A percentile compares a stretch with the other conserved stretches of the same genome.
phyloP scores from a whole-genome alignment of 2,329 filamentous ascomycete species.

The Rhynchosporium secalis region DNA sequence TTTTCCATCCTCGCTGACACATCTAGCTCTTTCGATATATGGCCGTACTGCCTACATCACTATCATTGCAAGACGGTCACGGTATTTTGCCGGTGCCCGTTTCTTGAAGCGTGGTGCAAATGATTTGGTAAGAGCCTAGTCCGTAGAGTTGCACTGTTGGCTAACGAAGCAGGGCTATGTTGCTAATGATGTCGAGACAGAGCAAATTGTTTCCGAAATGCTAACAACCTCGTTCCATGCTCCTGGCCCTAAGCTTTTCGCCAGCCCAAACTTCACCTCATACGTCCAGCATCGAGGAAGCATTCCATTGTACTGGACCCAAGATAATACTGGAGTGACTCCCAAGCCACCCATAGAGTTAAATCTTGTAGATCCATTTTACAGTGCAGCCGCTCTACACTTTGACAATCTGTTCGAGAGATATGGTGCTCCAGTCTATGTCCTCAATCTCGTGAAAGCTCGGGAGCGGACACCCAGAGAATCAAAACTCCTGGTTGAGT shows the following conservation, averaged over 20 bases:
- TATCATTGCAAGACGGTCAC: slow-evolving; percentile 86
- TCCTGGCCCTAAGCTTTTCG: slow-evolving; percentile 79
- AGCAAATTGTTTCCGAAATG: slow-evolving; percentile 95
- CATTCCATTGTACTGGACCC: slow-evolving; percentile 96
- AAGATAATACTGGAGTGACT: slow-evolving; percentile 91
- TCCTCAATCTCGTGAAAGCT: slow-evolving; percentile 86
- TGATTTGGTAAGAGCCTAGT: slow-evolving; percentile 59
- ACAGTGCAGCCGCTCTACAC: slow-evolving; percentile 86
- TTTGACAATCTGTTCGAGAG: slow-evolving; percentile 93
- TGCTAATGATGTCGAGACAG: slow-evolving; percentile 97
- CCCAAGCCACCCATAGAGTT: slow-evolving; percentile 96
- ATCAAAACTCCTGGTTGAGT: slow-evolving; percentile 86
- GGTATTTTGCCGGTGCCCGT: slow-evolving; percentile 89
- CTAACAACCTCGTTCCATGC: slow-evolving; percentile 94
- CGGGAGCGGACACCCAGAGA: slow-evolving; percentile 87
- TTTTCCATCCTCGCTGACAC: slow-evolving; percentile 19
- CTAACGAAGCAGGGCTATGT: slow-evolving; percentile 67
- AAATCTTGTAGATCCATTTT: slow-evolving; percentile 95
- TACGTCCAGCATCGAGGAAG: slow-evolving; percentile 97
- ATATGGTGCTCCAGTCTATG: slow-evolving; percentile 90
- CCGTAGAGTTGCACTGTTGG: neutral
- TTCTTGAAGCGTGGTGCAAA: slow-evolving; percentile 95
- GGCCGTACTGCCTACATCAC: slow-evolving; percentile 89
- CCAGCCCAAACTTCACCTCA: slow-evolving; percentile 89
- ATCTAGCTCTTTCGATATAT: slow-evolving; percentile 75